Percentiles rank a stretch among this genome's conserved stretches.
Evolutionary conservation across 345 rosid genomes (phyloP).

Genomic region (Populus alba): DNA sequence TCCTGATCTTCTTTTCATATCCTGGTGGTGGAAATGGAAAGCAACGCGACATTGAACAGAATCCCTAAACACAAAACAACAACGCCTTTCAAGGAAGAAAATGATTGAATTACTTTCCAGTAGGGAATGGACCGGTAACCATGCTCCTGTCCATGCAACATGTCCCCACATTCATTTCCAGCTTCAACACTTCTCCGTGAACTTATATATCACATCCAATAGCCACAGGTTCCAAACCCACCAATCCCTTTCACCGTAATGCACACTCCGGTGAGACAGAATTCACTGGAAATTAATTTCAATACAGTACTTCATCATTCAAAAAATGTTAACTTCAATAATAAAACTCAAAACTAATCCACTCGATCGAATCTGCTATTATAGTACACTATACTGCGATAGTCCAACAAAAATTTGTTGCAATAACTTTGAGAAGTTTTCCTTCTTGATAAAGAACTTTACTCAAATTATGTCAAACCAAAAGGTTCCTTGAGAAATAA

Average conservation of each 20-base stretch:
- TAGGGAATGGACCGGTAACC: slow-evolving; percentile 48
- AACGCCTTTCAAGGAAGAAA: slow-evolving; percentile 35
- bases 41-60: slow-evolving; percentile 94
- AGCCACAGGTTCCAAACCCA: slow-evolving; percentile 14
- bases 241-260: slow-evolving; percentile 10
- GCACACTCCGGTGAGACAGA: slow-evolving; percentile 15
- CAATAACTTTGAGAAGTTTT: slow-evolving; percentile 8
- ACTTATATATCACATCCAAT: slow-evolving; percentile 23
- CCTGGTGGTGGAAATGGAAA: slow-evolving; percentile 98
- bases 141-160: slow-evolving; percentile 64
- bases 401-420: slow-evolving; percentile 13
- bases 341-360: neutral
- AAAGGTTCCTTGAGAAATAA: slow-evolving; percentile 33
- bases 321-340: neutral
- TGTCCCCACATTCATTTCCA: slow-evolving; percentile 48
- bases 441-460: slow-evolving; percentile 10
- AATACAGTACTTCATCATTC: neutral
- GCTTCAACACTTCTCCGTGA: slow-evolving; percentile 38
- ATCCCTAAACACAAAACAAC: slow-evolving; percentile 26
- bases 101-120: slow-evolving; percentile 32
- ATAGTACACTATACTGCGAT: slow-evolving; percentile 9
- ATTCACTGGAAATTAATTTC: slow-evolving; percentile 18
- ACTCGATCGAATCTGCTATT: slow-evolving; percentile 18
- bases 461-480: slow-evolving; percentile 33
- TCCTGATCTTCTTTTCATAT: slow-evolving; percentile 75